Conservation (phyloP, 2,329 filamentous ascomycete genomes). For the Fusarium compactum region DNA sequence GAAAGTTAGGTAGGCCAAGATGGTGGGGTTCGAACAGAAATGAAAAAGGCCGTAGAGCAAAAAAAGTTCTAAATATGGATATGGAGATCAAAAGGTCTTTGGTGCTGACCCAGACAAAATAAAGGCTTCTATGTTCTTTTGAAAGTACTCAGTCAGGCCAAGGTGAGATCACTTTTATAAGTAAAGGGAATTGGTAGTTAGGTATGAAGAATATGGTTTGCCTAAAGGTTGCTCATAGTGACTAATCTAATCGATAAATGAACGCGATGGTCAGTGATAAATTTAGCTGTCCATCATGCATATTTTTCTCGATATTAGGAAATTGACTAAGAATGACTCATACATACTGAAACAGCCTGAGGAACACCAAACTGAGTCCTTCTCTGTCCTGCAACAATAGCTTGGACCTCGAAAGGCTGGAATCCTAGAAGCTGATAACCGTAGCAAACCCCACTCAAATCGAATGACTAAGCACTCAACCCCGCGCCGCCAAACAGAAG, state of each 20-base stretch:
- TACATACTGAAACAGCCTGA: constrained; percentile 32
- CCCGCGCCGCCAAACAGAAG: constrained; percentile 52
- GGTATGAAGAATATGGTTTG: constrained; percentile 27
- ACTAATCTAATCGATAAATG: constrained; percentile 39
- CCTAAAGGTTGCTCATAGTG: constrained; percentile 37
- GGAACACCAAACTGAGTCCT: constrained; percentile 12
- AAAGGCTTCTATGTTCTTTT: constrained; percentile 13
- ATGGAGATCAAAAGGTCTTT: constrained; percentile 7
- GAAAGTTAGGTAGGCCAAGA: constrained; percentile 11
- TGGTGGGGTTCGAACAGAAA: constrained; percentile 10
- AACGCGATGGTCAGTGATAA: constrained; percentile 36
- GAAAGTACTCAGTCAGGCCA: constrained; percentile 7
- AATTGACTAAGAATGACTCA: constrained; percentile 48
- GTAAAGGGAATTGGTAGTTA: constrained; percentile 10
- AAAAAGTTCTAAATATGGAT: constrained; percentile 8
- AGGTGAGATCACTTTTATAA: constrained; percentile 1
- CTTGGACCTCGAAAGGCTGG: constrained; percentile 21
- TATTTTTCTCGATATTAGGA: constrained; percentile 17
- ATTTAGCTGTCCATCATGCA: constrained; percentile 18
- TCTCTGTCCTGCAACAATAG: constrained; percentile 11
- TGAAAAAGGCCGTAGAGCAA: constrained; percentile 5
- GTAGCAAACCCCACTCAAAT: constrained; percentile 44
- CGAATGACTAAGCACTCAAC: constrained; percentile 19
- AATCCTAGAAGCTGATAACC: constrained; percentile 34
- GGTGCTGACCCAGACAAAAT: constrained; percentile 2